Evolutionary conservation across 2,329 filamentous ascomycete genomes (phyloP), one percentile per base, ranked within the genome.

Genomic region (Sporothrix pseudoabietina): DNA sequence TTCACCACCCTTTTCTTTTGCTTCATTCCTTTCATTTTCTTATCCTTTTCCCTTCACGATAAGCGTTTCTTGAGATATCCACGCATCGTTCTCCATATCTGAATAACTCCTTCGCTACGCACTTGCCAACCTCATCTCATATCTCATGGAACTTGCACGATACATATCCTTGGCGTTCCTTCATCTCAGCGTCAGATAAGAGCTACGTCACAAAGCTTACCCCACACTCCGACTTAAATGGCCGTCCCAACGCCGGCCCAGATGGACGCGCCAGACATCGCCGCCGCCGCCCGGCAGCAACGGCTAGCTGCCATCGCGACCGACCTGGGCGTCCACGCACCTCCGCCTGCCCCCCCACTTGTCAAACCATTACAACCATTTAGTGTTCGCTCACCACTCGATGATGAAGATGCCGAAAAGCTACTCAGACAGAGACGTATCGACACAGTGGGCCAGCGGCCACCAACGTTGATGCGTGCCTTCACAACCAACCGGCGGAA

Each of bases 331-430:
- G 80, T 89, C 75, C 78, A 78, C 49, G 78, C 82, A 4, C 81
- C 82, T 1, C 77, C 80, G 52, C 82, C 83, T 3, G 80, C 84
- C 54, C 77, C 80, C 3, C 82, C 83, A 68, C 86, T 85, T 2
- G 54, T 72, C 30, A 69, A 74, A 9, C 77, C 76, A 14, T 80
- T 81, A 65, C 80, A 82, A 44, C 80, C 83, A 0, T 82, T 83
- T 3, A 83, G 82, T 5, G 84, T 84, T 75, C 83, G 84, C 16
- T 84, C 82, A 1, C 77, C 85, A 0, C 82, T 82, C 71, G 87
- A 89, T 75, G 86, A 89, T 69, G 78, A 82, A 35, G 79, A 82
- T 3, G 87, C 87, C n/a, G 87, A 89, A 71, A 84, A 86, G 47
- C 81, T 89, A 41, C 81, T 89, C 71, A 85, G 85, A 76, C 83